Evolutionary conservation across 208 protist species (phyloP), one percentile per base, ranked within the genome.

Genomic region (Trypanosoma avium): DNA sequence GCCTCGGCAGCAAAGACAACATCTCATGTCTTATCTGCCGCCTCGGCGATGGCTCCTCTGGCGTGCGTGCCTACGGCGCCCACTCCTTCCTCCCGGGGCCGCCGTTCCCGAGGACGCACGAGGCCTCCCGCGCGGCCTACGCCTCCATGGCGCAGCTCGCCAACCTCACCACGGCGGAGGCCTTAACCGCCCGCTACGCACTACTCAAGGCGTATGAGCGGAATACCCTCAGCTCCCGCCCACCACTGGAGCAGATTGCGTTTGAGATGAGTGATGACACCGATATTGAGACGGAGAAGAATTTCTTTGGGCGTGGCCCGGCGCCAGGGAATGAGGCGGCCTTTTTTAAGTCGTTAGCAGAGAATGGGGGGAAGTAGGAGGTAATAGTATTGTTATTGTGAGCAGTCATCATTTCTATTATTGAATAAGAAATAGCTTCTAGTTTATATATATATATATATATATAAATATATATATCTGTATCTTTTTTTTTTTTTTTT

Each of bases 1-100:
- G 81, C 5, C 86, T 88, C 47, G 91, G 91, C 65, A 94, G 86
- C 72, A 94, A 94, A 62, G 91, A 97, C 76, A 97, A 97, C 75
- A 92, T 97, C 55, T 90, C 83, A 13, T 94, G 88, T 66, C 77
- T 94, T 65, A 66, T 97, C 32, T 84, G 90, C n/a, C 75, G 82
- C 52, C 66, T 95, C 0, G 50, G 53, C 13, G 81, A 90, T 33
- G 88, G 88, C 27, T 57, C 81, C n/a, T 82, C 78, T 30, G 78
- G 72, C 58, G 77, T 82, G 12, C 63, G 69, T 33, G 32, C 36
- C 6, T 89, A 84, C 13, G 86, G 86, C 19, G 67, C 66, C 32
- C 56, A 66, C 30, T 80, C 75, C 61, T 92, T 92, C 54, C 77
- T 95, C 19, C 85, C 88, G 4, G 88, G 88, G 0, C 85, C 88